phyloP scores from a whole-genome alignment of 2,329 filamentous ascomycete genomes.

The Colletotrichum costaricense region DNA sequence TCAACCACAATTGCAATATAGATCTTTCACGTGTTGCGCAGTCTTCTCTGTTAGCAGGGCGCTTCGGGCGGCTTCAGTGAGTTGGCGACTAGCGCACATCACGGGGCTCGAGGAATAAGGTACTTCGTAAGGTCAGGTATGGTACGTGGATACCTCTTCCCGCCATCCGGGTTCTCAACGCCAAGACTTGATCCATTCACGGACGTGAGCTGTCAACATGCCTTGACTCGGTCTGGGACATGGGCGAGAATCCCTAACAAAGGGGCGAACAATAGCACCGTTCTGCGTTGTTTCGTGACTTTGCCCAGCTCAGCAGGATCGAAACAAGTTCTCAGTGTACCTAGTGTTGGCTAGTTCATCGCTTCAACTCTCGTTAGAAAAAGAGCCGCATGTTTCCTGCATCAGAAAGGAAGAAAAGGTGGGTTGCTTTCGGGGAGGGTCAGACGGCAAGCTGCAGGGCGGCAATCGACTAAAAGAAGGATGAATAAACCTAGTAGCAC shows the following conservation, averaged over 20 bases:
- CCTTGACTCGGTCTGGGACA: slow-evolving; percentile 22
- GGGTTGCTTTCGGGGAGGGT: slow-evolving; percentile 18
- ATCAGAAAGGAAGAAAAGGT: not conserved
- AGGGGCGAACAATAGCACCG: not conserved
- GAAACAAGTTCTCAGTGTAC: not conserved
- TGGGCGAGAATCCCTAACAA: slow-evolving; percentile 4
- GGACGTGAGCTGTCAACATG: slow-evolving; percentile 20
- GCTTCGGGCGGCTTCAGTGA: slow-evolving; percentile 89
- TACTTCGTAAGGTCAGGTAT: not conserved
- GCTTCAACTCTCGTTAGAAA: not conserved
- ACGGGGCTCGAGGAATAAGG: slow-evolving; percentile 3
- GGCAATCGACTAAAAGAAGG: not conserved
- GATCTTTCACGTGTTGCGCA: slow-evolving; percentile 16
- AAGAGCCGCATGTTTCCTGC: slow-evolving; percentile 9
- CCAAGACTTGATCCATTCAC: slow-evolving; percentile 9
- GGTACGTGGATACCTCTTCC: slow-evolving; percentile 18
- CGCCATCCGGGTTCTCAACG: slow-evolving; percentile 32
- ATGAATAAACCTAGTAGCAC: not conserved
- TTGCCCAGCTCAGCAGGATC: not conserved
- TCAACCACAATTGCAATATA: not conserved
- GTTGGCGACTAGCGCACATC: slow-evolving; percentile 47
- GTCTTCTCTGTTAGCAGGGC: slow-evolving; percentile 58
- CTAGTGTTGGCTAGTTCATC: not conserved
- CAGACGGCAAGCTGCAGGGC: slow-evolving; percentile 25
- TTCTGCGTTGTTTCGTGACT: not conserved